These are phyloP conservation scores for Dimargaris cristalligena DNA, from an alignment of 192 early-diverging fungal genomes.

Conservation along the genomic window DNA sequence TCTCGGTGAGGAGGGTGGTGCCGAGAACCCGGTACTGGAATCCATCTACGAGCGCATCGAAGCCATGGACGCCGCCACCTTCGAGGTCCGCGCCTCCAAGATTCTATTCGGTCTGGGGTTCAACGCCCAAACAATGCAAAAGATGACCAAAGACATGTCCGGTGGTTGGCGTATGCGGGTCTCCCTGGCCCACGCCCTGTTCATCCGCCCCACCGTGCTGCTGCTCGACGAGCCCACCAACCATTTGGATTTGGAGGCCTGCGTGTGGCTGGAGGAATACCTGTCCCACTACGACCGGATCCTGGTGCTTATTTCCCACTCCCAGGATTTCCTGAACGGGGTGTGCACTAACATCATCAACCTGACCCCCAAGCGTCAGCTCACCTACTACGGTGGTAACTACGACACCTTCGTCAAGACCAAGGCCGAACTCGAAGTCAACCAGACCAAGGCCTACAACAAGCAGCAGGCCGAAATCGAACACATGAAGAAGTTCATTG, in stretches of 20 bases:
- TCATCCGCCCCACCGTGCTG: slow-evolving; percentile 80
- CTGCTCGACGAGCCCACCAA: slow-evolving; percentile 90
- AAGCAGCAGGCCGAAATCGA: slow-evolving; percentile 99
- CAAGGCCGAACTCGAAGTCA: slow-evolving; percentile 85
- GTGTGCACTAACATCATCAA: slow-evolving; percentile 95
- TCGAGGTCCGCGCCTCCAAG: slow-evolving; percentile 79
- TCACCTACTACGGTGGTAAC: slow-evolving; percentile 93
- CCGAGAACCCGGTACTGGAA: slow-evolving; percentile 75
- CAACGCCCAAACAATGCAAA: slow-evolving; percentile 66
- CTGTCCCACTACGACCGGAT: slow-evolving; percentile 65
- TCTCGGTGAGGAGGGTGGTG: slow-evolving; percentile 55
- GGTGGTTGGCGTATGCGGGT: slow-evolving; percentile 99
- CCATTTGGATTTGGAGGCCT: slow-evolving; percentile 83
- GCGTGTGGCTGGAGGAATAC: slow-evolving; percentile 73
- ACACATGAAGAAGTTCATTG: slow-evolving; percentile 98
- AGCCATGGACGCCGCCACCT: slow-evolving; percentile 77
- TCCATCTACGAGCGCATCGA: slow-evolving; percentile 97
- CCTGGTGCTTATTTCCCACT: slow-evolving; percentile 79
- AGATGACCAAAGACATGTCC: slow-evolving; percentile 90
- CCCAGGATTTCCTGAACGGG: slow-evolving; percentile 86
- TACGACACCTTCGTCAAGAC: slow-evolving; percentile 94
- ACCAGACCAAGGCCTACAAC: slow-evolving; percentile 98
- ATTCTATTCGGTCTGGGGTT: slow-evolving; percentile 94
- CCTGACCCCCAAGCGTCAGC: slow-evolving; percentile 74
- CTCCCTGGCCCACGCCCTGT: slow-evolving; percentile 87